Base-by-base conservation (phyloP, 1,139 yeast genomes). In the Zygosaccharomyces sapae region DNA sequence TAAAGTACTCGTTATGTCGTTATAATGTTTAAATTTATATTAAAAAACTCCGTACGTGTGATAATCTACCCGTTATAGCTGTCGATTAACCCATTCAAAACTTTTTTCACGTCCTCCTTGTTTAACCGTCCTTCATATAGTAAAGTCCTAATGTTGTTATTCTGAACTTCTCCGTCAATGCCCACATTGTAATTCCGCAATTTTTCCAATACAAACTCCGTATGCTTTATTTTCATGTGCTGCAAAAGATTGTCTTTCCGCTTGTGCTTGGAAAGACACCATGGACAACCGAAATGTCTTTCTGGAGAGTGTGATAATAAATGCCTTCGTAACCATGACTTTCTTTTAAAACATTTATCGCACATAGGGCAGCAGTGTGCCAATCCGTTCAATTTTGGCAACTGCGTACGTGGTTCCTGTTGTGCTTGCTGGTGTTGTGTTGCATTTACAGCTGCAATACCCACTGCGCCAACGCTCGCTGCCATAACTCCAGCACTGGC, bases 321-420 rank as follows among this genome's bases (percentile, higher is more conserved):
- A 65, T 90, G 97, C 61, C 97, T 76, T 64, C 88, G 86, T 47
- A 90, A 87, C 70, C 92, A 96, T 61, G 92, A 96, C 31, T 94
- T 90, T 51, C 97, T 75, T 63, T 87, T 90, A 73, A 90, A 90
- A 45, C 79, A 68, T 43, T 83, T 77, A 45, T 77, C 79, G 59
- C 95, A 83, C 51, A 88, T 72, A n/a, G 86, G 83, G 70, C 97
- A 89, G 55, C 76, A 76, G 67, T 86, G 90, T 8, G 34, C 27
- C 9, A 39, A 30, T n/a, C 46, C 9, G 35, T 31, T 31, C 4
- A 31, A 12, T 31, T 18, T 31, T 31, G 34, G 34, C 18, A 31
- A 31, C 18, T 13, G 34, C 10, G 20, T 5, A 5, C 33, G 27
- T 9, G 38, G 42, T 9, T 24, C 35, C 24, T 44, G 38, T 18